These are phyloP conservation scores for Podila verticillata DNA, from an alignment of 192 early-diverging fungal genomes.

Conservation along the genomic window DNA sequence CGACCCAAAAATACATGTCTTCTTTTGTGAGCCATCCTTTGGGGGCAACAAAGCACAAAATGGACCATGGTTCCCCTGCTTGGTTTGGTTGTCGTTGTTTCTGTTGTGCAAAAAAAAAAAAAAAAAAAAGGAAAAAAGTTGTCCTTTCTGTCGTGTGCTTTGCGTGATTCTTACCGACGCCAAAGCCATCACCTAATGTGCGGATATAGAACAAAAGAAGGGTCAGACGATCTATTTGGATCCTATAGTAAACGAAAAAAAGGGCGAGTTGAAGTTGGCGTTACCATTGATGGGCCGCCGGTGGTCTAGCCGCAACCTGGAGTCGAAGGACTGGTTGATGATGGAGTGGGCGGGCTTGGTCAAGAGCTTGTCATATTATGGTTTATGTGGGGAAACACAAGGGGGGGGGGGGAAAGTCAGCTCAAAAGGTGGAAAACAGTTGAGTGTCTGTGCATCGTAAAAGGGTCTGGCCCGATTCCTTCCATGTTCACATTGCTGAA, in stretches of 20 bases:
- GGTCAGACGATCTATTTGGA: background rate
- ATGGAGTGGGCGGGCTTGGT: slow-evolving; percentile 82
- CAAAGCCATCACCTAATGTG: slow-evolving; percentile 76
- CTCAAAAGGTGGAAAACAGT: slow-evolving; percentile 14
- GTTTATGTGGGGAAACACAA: background rate
- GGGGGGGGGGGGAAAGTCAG: background rate
- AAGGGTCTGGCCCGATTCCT: too few relatives aligned
- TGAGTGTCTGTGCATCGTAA: background rate
- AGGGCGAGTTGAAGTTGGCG: too few relatives aligned
- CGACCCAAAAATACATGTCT: too few relatives aligned
- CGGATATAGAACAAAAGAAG: background rate
- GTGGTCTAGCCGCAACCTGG: slow-evolving; percentile 69
- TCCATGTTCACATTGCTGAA: background rate
- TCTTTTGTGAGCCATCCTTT: too few relatives aligned
- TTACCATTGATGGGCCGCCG: slow-evolving; percentile 73
- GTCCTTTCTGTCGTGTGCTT: background rate
- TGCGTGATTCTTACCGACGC: slow-evolving; percentile 63
- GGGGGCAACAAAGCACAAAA: too few relatives aligned
- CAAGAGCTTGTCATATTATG: slow-evolving; percentile 57
- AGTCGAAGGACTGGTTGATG: slow-evolving; percentile 82
- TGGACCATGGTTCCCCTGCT: too few relatives aligned
- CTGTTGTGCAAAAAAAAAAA: background rate
- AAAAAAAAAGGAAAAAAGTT: background rate
- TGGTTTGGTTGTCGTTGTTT: too few relatives aligned
- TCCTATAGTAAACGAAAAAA: background rate